These are phyloP conservation scores for Brachypodium distachyon DNA, from an alignment of 202 grass and related monocot species.

Conservation along the genomic window DNA sequence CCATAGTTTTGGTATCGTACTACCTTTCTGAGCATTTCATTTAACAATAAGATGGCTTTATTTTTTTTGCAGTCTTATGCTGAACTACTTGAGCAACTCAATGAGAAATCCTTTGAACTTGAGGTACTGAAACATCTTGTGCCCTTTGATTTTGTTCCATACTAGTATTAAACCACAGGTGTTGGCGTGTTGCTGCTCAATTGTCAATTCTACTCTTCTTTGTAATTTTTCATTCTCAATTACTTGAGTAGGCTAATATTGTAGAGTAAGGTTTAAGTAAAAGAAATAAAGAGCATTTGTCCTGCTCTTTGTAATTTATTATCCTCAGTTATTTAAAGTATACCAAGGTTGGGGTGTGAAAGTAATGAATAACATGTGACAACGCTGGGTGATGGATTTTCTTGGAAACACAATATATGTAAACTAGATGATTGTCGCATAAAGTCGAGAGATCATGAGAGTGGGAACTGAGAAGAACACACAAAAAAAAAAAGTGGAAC, in stretches of 20 bases:
- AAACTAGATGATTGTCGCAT: background rate
- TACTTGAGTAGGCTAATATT: background rate
- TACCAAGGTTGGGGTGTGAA: background rate
- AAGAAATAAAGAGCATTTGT: background rate
- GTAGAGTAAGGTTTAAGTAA: background rate
- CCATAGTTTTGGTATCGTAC: background rate
- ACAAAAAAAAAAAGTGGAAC: background rate
- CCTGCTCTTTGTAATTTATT: background rate
- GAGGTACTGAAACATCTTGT: conserved; percentile 53
- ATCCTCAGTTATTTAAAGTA: background rate
- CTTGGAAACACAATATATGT: background rate
- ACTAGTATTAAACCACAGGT: background rate
- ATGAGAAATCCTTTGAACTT: conserved; percentile 93
- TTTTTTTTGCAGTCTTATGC: conserved; percentile 62
- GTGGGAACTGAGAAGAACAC: background rate
- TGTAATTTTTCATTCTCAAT: background rate
- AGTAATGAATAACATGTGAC: background rate
- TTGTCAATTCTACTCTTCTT: background rate
- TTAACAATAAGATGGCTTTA: conserved; percentile 18
- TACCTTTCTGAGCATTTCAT: background rate
- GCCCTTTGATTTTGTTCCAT: background rate
- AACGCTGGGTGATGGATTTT: background rate
- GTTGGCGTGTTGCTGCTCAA: background rate
- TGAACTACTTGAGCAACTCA: conserved; percentile 84
- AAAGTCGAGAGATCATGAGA: background rate